These are phyloP conservation scores for Zea luxurians DNA, from an alignment of 176 grass and related monocot species.

Conservation along the genomic window DNA sequence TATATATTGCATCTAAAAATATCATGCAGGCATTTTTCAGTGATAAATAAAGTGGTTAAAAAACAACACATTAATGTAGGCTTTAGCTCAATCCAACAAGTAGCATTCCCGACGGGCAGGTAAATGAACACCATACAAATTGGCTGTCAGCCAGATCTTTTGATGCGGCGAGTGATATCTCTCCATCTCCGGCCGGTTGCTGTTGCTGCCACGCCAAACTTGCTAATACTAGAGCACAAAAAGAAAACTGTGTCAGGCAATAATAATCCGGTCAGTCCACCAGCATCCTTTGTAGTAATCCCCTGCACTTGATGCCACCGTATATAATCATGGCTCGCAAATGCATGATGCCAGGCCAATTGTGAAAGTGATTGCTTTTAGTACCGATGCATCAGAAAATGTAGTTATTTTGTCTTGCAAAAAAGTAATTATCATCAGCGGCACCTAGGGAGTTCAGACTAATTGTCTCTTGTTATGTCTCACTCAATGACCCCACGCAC, in stretches of 20 bases:
- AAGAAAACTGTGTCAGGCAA: conserved; percentile 1
- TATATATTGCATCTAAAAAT: background rate
- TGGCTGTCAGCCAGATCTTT: background rate
- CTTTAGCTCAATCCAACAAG: background rate
- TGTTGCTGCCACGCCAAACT: background rate
- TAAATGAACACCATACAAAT: background rate
- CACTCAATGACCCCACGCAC: background rate
- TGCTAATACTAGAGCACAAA: background rate
- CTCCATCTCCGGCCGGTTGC: background rate
- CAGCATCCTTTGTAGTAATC: background rate
- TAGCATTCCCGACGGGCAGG: background rate
- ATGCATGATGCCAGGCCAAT: conserved; percentile 23
- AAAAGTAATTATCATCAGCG: background rate
- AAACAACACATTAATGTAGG: background rate
- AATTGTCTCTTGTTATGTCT: background rate
- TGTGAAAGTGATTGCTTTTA: conserved; percentile 28
- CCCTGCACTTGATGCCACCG: conserved; percentile 20
- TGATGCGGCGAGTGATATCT: background rate
- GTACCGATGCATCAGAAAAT: conserved; percentile 11
- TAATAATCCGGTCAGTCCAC: background rate
- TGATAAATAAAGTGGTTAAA: background rate
- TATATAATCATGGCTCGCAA: conserved; percentile 15
- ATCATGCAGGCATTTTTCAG: too few species aligned
- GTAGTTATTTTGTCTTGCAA: background rate
- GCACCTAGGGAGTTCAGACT: background rate